These are phyloP conservation scores for Solanum paucissectum DNA, from an alignment of 257 asterid genomes.

Conservation along the genomic window DNA sequence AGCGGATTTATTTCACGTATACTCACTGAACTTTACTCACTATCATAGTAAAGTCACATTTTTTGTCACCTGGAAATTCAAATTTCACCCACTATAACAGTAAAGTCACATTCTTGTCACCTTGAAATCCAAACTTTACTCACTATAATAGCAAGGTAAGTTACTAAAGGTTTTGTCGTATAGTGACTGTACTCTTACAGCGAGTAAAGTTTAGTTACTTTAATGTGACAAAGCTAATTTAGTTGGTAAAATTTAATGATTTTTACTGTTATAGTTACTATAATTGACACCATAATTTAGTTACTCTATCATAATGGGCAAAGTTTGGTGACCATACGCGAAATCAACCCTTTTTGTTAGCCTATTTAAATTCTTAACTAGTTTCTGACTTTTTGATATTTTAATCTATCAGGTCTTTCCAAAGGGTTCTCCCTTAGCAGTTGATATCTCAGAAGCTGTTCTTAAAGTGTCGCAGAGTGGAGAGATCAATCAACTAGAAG, in stretches of 20 bases:
- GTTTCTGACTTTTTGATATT: background rate
- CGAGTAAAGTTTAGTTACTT: background rate
- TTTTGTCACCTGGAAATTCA: background rate
- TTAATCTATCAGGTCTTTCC: constrained; percentile 32
- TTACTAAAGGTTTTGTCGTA: background rate
- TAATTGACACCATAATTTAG: background rate
- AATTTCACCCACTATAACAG: background rate
- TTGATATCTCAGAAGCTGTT: constrained; percentile 45
- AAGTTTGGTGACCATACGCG: background rate
- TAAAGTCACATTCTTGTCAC: background rate
- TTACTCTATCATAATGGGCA: background rate
- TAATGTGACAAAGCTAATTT: background rate
- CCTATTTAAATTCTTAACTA: background rate
- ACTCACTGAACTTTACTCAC: background rate
- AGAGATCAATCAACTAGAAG: constrained; percentile 21
- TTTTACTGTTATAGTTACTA: background rate
- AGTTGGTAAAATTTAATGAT: background rate
- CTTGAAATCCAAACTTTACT: background rate
- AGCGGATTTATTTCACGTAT: background rate
- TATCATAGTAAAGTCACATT: background rate
- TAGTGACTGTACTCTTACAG: background rate
- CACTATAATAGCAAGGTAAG: background rate
- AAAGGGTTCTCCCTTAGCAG: constrained; percentile 39
- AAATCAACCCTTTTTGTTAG: background rate
- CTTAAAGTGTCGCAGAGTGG: constrained; percentile 45